Percentiles rank a stretch among this genome's conserved stretches.
phyloP scores from a whole-genome alignment of 306 rosid species.

The Comarum palustre region DNA sequence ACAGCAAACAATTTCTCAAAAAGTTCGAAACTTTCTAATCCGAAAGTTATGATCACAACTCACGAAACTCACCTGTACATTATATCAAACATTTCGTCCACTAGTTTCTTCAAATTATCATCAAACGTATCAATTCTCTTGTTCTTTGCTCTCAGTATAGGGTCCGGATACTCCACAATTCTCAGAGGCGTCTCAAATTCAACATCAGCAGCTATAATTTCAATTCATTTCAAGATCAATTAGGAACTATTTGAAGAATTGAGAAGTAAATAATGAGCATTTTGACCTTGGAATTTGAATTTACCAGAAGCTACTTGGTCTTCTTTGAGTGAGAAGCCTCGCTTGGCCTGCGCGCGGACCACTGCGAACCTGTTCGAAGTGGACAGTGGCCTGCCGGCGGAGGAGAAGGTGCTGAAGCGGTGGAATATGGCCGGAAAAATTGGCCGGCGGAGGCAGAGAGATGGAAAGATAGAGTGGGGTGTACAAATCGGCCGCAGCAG shows the following conservation, averaged over 20 bases:
- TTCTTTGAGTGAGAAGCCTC: constrained; percentile 43
- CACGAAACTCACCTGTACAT: constrained; percentile 70
- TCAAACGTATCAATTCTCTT: constrained; percentile 63
- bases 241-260: neutral
- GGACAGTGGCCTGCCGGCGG: constrained; percentile 24
- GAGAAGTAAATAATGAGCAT: neutral
- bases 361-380: constrained; percentile 17
- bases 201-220: constrained; percentile 53
- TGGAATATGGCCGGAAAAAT: constrained; percentile 33
- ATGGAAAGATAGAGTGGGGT: constrained; percentile 21
- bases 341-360: constrained; percentile 48
- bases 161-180: constrained; percentile 78
- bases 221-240: constrained; percentile 9
- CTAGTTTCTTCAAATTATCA: constrained; percentile 69
- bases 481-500: constrained; percentile 28
- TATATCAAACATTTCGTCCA: constrained; percentile 76
- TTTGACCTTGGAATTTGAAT: constrained; percentile 23
- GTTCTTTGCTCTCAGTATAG: constrained; percentile 65
- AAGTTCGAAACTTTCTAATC: neutral
- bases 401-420: constrained; percentile 25
- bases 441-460: constrained; percentile 21
- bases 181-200: constrained; percentile 63
- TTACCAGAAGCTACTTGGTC: constrained; percentile 66
- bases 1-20: constrained; percentile 26
- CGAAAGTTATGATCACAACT: neutral